A percentile compares a stretch with the other conserved stretches of the same genome.
These are phyloP conservation scores for Westerdykella ornata DNA, from an alignment of 2,329 filamentous ascomycete genomes.

Conservation along the genomic window DNA sequence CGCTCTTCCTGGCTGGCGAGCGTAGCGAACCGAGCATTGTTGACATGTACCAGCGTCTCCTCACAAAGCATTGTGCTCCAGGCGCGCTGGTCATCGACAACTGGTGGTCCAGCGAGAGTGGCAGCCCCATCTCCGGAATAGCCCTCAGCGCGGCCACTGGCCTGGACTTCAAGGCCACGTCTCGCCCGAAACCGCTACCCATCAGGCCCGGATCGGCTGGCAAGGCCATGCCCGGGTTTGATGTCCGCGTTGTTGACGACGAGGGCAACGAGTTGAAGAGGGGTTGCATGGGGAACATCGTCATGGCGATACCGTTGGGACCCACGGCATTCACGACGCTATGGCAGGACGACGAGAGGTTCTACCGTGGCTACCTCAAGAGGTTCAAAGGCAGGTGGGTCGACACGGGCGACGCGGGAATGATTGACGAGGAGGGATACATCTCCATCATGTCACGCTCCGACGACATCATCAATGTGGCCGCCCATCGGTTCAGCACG, in stretches of 20 bases:
- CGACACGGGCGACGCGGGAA: constrained; percentile 85
- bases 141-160: constrained; percentile 58
- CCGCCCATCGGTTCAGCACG: constrained; percentile 82
- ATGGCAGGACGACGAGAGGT: constrained; percentile 79
- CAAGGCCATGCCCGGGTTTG: constrained; percentile 86
- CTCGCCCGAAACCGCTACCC: constrained; percentile 44
- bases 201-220: constrained; percentile 83
- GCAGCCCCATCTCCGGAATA: constrained; percentile 61
- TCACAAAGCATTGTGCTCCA: constrained; percentile 58
- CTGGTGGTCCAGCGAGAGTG: constrained; percentile 68
- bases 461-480: constrained; percentile 95
- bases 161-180: constrained; percentile 44
- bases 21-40: constrained; percentile 83
- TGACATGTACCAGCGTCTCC: constrained; percentile 68
- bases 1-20: constrained; percentile 81
- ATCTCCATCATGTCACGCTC: constrained; percentile 57
- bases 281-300: constrained; percentile 85
- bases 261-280: constrained; percentile 62
- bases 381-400: constrained; percentile 77
- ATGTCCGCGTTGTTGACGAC: constrained; percentile 79
- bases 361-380: constrained; percentile 78
- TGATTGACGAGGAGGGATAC: constrained; percentile 68
- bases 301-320: constrained; percentile 72
- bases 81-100: constrained; percentile 62
- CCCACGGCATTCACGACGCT: constrained; percentile 81